Conservation (phyloP, 2,329 filamentous ascomycete species). For the Massarina eburnea region DNA sequence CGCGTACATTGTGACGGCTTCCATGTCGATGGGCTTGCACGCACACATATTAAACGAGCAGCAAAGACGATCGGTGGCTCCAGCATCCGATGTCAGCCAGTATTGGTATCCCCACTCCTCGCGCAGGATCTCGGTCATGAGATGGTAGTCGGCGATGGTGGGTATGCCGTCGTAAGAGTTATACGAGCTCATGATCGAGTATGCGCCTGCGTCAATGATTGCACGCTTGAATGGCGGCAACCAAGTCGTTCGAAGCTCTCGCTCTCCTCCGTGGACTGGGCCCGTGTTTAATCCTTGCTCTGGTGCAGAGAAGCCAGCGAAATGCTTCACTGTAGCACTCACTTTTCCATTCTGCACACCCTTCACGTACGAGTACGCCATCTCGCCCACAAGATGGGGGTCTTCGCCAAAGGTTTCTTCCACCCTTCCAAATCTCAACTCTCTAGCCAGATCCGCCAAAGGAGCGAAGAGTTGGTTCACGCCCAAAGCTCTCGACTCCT, state of each 20-base stretch:
- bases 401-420: constrained; percentile 76
- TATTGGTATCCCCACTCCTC: constrained; percentile 74
- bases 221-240: constrained; percentile 65
- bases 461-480: constrained; percentile 75
- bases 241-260: constrained; percentile 58
- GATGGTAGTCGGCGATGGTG: constrained; percentile 64
- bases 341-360: constrained; percentile 68
- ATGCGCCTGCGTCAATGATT: constrained; percentile 70
- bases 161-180: constrained; percentile 74
- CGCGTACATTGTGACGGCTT: constrained; percentile 64
- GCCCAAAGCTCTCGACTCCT: constrained; percentile 67
- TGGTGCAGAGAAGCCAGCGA: constrained; percentile 67
- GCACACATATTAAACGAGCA: constrained; percentile 64
- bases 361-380: constrained; percentile 62
- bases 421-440: constrained; percentile 70
- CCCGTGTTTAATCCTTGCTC: constrained; percentile 74
- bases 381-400: constrained; percentile 66
- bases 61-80: constrained; percentile 69
- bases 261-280: constrained; percentile 58
- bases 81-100: constrained; percentile 67
- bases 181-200: constrained; percentile 73
- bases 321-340: constrained; percentile 75
- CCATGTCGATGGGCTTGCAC: constrained; percentile 60
- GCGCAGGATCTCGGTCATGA: constrained; percentile 66
- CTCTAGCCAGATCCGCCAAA: constrained; percentile 69